Evolutionary conservation across 495 filamentous ascomycete genomes (phyloP), one percentile per base, ranked within the genome.

Genomic region (Lophiostoma macrostomum): DNA sequence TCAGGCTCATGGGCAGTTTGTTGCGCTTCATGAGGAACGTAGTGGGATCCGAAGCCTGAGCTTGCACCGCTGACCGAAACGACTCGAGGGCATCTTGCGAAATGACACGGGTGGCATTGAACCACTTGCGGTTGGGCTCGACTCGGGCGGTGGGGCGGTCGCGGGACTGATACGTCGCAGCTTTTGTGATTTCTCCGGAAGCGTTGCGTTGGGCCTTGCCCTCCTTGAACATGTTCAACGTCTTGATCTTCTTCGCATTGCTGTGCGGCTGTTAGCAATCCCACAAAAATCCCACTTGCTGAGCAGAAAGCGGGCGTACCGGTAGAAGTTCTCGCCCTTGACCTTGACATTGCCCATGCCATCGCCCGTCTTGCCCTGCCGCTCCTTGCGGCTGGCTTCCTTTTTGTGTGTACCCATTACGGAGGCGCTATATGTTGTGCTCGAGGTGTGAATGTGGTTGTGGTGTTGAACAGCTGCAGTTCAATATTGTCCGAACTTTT

Each of bases 241-340:
- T 79, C 74, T 88, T 91, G 48, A 89, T 75, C 74, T 90, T 88
- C 74, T 96, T 97, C 49, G 89, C 90, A 72, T 78, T 73, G 55
- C 83, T 80, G 39, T 61, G 61, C 11, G 14, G 8, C 3, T 20
- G 5, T 38, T 28, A 16, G 47, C 35, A 35, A 7, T 14, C 18
- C 14, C 5, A 4, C 23, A 48, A n/a, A n/a, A n/a, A n/a, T 12
- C 12, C 4, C 20, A 4, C 34, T 14, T 27, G 36, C 39, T 47
- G 18, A 18, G n/a, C 27, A 34, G 28, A 20, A 2, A 25, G 24
- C 18, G 19, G 20, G 44, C 71, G 51, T 74, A 83, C 74, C 88
- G 78, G 70, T 94, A 95, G 72, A 95, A 95, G 70, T 95, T 95
- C 78, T 96, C 94, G 69, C 94, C 93, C 71, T 98, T 98, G 54